phyloP scores from a whole-genome alignment of 768 basidiomycete genomes.

The Rhizopogon sp. region DNA sequence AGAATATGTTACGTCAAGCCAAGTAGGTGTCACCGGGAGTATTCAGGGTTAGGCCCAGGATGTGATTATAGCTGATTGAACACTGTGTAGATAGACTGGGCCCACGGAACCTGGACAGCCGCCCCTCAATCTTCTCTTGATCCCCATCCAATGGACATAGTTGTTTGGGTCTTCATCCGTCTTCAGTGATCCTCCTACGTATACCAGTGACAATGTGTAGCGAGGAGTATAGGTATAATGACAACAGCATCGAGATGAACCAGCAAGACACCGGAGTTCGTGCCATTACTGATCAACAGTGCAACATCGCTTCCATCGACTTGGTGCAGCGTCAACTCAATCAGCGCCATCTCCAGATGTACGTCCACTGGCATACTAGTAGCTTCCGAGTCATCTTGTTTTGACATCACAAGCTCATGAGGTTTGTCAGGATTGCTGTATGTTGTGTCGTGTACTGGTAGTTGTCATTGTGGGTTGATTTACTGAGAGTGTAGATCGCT shows the following conservation, averaged over 20 bases:
- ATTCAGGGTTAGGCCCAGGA: too few relatives aligned
- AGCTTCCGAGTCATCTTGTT: neutral
- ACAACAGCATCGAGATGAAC: constrained; percentile 7
- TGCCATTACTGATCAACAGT: constrained; percentile 15
- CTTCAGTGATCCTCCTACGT: too few relatives aligned
- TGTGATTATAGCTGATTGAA: too few relatives aligned
- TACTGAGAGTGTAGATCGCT: constrained; percentile 42
- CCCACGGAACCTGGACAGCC: too few relatives aligned
- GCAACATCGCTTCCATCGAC: constrained; percentile 59
- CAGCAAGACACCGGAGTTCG: neutral
- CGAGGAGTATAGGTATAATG: neutral
- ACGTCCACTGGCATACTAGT: constrained; percentile 14
- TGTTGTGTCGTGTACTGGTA: constrained; percentile 13
- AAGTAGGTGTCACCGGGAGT: too few relatives aligned
- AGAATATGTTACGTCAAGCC: too few relatives aligned
- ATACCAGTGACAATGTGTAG: too few relatives aligned
- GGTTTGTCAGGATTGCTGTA: constrained; percentile 53
- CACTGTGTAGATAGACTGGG: too few relatives aligned
- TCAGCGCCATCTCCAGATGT: constrained; percentile 81
- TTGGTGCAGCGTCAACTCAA: constrained; percentile 67
- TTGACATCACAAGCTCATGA: neutral
- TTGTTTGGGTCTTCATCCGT: too few relatives aligned
- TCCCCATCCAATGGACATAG: too few relatives aligned
- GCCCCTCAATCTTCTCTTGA: too few relatives aligned
- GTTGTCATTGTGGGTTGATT: neutral